These are phyloP conservation scores for Sporothrix globosa DNA, from an alignment of 2,329 filamentous ascomycete species.

Conservation along the genomic window DNA sequence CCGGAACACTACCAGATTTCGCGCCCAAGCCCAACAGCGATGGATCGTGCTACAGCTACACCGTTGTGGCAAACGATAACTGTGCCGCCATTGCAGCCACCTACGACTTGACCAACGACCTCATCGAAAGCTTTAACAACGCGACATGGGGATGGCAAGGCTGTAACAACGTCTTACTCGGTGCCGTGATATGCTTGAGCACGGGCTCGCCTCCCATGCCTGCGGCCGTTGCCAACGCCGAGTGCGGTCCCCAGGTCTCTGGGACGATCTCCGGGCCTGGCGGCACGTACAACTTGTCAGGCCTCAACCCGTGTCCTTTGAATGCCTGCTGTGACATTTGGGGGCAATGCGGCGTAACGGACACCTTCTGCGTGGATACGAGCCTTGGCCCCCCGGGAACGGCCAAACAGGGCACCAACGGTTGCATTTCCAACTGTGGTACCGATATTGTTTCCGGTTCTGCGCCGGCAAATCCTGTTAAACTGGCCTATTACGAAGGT, in stretches of 20 bases:
- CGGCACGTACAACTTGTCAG: constrained; percentile 35
- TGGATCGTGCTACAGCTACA: constrained; percentile 45
- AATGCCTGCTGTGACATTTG: constrained; percentile 45
- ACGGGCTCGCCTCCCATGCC: constrained; percentile 45
- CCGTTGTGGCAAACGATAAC: constrained; percentile 41
- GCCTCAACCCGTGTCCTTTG: constrained; percentile 42
- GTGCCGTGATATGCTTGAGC: constrained; percentile 44
- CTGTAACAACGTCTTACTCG: constrained; percentile 40
- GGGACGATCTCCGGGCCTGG: constrained; percentile 38
- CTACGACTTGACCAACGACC: constrained; percentile 28
- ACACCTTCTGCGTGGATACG: constrained; percentile 48
- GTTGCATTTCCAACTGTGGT: constrained; percentile 50
- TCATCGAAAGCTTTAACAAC: constrained; percentile 41
- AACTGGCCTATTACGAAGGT: constrained; percentile 46
- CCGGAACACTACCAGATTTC: constrained; percentile 44
- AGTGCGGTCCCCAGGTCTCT: constrained; percentile 45
- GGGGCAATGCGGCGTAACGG: constrained; percentile 52
- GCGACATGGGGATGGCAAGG: constrained; percentile 48
- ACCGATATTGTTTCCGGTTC: constrained; percentile 40
- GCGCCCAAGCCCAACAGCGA: constrained; percentile 44
- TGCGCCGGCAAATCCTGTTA: not conserved
- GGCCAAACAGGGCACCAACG: constrained; percentile 41
- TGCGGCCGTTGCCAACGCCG: constrained; percentile 39
- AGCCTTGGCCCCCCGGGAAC: constrained; percentile 41
- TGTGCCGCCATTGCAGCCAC: constrained; percentile 42